Conservation (phyloP, 306 rosid species). For the Prunus dulcis region DNA sequence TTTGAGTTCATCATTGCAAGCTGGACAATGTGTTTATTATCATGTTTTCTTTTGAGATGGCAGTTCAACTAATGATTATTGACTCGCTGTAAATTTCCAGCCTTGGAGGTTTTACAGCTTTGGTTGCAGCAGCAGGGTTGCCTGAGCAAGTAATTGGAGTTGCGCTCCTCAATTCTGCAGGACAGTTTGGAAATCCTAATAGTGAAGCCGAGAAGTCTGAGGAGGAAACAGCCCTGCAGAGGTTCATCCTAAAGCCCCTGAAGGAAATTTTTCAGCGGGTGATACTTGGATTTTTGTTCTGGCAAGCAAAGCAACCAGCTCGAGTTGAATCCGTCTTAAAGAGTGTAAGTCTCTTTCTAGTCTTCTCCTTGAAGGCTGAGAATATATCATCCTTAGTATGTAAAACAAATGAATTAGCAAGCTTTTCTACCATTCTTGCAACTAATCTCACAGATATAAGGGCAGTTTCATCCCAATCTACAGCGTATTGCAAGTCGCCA, state of each 20-base stretch:
- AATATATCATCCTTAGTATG: too few species aligned
- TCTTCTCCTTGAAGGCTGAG: not conserved
- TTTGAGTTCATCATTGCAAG: not conserved
- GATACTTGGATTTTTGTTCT: slow-evolving; percentile 80
- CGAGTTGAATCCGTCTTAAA: slow-evolving; percentile 71
- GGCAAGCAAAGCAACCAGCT: slow-evolving; percentile 95
- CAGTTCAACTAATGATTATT: slow-evolving; percentile 5
- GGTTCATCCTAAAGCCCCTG: slow-evolving; percentile 62
- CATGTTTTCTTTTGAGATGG: not conserved
- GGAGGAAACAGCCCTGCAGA: slow-evolving; percentile 62
- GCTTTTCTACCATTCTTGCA: not conserved
- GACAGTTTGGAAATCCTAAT: slow-evolving; percentile 74
- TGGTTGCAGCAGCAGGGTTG: slow-evolving; percentile 75
- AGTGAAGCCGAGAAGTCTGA: slow-evolving; percentile 41
- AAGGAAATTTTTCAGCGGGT: slow-evolving; percentile 80
- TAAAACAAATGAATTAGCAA: not conserved
- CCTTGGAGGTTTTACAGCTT: slow-evolving; percentile 93
- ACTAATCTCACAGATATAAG: not conserved
- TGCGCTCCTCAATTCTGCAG: slow-evolving; percentile 80
- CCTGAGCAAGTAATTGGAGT: slow-evolving; percentile 73
- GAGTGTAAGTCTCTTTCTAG: slow-evolving; percentile 52
- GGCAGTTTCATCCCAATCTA: too few species aligned
- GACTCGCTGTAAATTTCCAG: slow-evolving; percentile 48
- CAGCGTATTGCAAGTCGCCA: too few species aligned
- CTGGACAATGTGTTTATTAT: not conserved